Base-by-base conservation (phyloP, 495 filamentous ascomycete genomes). In the Tuber brumale region DNA sequence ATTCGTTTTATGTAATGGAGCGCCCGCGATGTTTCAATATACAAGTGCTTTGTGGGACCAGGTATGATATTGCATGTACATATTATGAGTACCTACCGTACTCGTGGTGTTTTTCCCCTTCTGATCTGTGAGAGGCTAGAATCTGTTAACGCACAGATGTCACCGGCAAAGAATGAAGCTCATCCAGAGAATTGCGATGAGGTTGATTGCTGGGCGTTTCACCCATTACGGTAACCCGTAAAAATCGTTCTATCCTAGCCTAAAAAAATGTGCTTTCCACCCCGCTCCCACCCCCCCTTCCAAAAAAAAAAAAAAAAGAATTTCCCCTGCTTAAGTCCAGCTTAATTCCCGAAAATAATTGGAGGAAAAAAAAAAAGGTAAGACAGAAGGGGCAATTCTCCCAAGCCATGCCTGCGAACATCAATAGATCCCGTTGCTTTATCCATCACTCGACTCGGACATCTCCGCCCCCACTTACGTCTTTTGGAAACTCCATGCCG, bases 391-490 rank as follows among this genome's bases (percentile, higher is more conserved):
- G 27, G 14, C 27, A 66, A 35, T 66, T 12, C 51, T 16, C 51
- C 57, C 31, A 35, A 31, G 31, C 10, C 31, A 14, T 19, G 5
- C 27, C 27, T 66, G 23, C 10, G 57, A n/a, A 66, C n/a, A 35
- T 35, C 57, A 66, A 35, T 5, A 35, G 57, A 35, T 66, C 27
- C 57, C 27, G 14, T 66, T 35, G 27, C 57, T 18, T 66, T 35
- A 66, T 35, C 57, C 57, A 35, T 66, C 57, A 66, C 57, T 66
- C 57, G 57, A 4, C 72, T 27, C 42, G 23, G 37, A 72, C 76
- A 51, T 69, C 72, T 69, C 76, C 76, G 39, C 41, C 71, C 19
- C 71, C 72, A 71, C 19, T 42, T 5, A 46, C 75, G 66, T 27
- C 27, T 69, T n/a, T 75, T 10, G 72, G 48, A 46, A 74, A 72